These are phyloP conservation scores for Boletellus deceptivus DNA, from an alignment of 1,284 basidiomycete species.

Conservation along the genomic window DNA sequence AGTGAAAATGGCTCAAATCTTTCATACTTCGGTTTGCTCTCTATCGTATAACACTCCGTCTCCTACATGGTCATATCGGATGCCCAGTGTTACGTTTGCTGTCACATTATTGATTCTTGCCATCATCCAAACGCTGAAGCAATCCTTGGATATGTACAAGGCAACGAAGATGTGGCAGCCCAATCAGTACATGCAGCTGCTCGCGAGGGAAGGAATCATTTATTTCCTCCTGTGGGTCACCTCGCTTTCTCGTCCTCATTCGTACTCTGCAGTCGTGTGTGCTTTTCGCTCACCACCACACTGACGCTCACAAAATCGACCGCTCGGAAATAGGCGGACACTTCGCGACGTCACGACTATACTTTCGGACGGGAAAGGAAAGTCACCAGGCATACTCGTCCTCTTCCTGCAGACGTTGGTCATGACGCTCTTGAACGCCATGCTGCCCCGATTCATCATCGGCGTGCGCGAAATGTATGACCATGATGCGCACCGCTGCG, in stretches of 20 bases:
- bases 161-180: neutral
- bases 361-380: no score
- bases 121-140: neutral
- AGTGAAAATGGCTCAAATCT: neutral
- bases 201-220: neutral
- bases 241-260: no score
- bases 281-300: no score
- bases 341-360: no score
- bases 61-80: neutral
- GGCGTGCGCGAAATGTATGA: neutral
- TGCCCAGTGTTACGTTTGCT: neutral
- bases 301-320: no score
- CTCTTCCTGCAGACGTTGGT: neutral
- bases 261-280: no score
- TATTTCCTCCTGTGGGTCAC: slow-evolving; percentile 16
- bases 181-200: slow-evolving; percentile 7
- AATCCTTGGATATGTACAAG: slow-evolving; percentile 5
- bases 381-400: neutral
- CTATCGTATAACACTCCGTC: neutral
- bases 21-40: neutral
- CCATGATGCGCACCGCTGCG: neutral
- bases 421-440: neutral
- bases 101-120: neutral
- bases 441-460: neutral
- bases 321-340: no score